phyloP scores from a whole-genome alignment of 305 asterid genomes.

The Fraxinus sp. region DNA sequence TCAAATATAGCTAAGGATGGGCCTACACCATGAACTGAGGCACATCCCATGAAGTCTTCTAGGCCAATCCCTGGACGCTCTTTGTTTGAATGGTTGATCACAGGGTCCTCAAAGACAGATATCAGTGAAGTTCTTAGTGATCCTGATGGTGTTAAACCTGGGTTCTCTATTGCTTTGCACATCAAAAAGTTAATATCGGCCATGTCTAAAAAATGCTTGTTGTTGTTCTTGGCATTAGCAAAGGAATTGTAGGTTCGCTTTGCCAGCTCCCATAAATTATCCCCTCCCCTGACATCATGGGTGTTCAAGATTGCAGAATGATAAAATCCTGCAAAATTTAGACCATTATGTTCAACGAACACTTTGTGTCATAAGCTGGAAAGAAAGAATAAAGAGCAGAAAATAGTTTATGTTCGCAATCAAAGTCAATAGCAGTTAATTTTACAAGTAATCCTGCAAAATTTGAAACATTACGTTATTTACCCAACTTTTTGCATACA shows the following conservation, averaged over 20 bases:
- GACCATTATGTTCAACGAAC: conserved; percentile 3
- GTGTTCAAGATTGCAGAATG: conserved; percentile 81
- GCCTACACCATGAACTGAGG: conserved; percentile 80
- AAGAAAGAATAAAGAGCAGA: background rate
- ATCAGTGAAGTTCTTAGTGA: conserved; percentile 74
- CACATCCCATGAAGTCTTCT: conserved; percentile 70
- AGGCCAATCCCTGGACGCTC: conserved; percentile 43
- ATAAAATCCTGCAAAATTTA: conserved; percentile 62
- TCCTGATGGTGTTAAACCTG: conserved; percentile 69
- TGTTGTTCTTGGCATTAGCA: conserved; percentile 50
- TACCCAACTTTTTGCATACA: background rate
- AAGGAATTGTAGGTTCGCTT: conserved; percentile 54
- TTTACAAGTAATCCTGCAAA: background rate
- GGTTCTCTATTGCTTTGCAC: conserved; percentile 91
- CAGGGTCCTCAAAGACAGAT: conserved; percentile 73
- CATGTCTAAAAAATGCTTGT: conserved; percentile 81
- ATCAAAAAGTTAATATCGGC: conserved; percentile 79
- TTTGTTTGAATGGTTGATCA: conserved; percentile 34
- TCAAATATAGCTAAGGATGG: conserved; percentile 79
- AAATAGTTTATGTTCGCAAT: background rate
- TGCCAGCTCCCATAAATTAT: conserved; percentile 69
- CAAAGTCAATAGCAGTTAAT: background rate
- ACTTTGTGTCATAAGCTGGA: background rate
- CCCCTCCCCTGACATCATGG: conserved; percentile 63
- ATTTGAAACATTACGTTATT: background rate